Percentiles rank a stretch among this genome's conserved stretches.
Conservation (phyloP, 2,329 filamentous ascomycete genomes). For the Gaeumannomyces tritici region DNA sequence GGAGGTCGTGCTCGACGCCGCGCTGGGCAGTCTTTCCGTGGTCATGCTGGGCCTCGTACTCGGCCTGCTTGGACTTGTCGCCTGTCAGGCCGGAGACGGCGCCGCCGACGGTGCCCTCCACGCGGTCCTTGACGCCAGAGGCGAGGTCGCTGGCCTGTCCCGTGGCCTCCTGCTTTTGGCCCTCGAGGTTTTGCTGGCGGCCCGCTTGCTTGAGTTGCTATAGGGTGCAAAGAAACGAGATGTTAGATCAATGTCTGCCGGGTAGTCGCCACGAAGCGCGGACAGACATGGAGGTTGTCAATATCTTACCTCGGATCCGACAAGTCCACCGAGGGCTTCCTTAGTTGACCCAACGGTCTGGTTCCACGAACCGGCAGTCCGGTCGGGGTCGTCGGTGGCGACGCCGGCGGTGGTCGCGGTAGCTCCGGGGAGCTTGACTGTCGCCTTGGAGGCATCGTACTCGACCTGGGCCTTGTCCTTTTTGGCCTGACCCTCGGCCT, state of each 20-base stretch:
- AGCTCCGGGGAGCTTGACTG: slow-evolving; percentile 63
- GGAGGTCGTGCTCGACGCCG: slow-evolving; percentile 70
- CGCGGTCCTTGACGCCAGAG: slow-evolving; percentile 56
- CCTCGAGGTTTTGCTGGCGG: slow-evolving; percentile 67
- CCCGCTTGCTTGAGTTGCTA: slow-evolving; percentile 64
- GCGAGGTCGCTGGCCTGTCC: slow-evolving; percentile 72
- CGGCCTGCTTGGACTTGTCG: slow-evolving; percentile 52
- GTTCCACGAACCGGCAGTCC: slow-evolving; percentile 67
- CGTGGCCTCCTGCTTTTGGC: slow-evolving; percentile 72
- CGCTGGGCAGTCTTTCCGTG: slow-evolving; percentile 72
- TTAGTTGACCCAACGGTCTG: slow-evolving; percentile 84
- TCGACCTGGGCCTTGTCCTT: slow-evolving; percentile 57
- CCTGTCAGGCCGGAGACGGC: slow-evolving; percentile 66
- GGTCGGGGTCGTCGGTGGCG: slow-evolving; percentile 62
- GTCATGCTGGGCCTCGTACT: slow-evolving; percentile 64
- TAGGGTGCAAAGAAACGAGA: neutral
- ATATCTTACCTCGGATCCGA: slow-evolving; percentile 57
- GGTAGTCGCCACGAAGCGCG: neutral
- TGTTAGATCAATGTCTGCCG: neutral
- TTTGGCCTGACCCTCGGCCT: slow-evolving; percentile 54
- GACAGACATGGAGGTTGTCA: too few relatives aligned
- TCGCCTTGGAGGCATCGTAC: slow-evolving; percentile 65
- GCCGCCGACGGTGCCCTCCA: slow-evolving; percentile 57
- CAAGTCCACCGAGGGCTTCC: slow-evolving; percentile 64
- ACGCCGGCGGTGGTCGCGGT: slow-evolving; percentile 61